Evolutionary conservation across 2,329 filamentous ascomycete species (phyloP).

Genomic region (Arthrobotrys entomopaga): DNA sequence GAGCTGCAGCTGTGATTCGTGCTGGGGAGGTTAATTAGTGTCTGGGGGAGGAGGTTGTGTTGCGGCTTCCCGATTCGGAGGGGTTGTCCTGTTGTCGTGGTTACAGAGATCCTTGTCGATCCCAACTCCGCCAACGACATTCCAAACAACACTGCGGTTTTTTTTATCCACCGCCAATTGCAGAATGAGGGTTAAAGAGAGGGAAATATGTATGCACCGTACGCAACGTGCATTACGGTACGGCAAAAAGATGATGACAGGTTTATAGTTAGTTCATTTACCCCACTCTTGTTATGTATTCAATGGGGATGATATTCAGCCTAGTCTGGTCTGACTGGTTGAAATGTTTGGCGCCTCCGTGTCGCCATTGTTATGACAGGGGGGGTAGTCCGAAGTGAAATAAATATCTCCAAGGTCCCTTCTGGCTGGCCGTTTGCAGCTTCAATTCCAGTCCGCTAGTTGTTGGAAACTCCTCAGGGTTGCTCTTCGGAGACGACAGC

Average conservation of each 20-base stretch:
- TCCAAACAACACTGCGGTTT: conserved; percentile 28
- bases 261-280: background rate
- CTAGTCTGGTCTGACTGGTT: too few species aligned
- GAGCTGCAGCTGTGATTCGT: conserved; percentile 44
- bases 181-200: too few species aligned
- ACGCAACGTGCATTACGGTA: too few species aligned
- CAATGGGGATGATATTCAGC: background rate
- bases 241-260: background rate
- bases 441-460: conserved; percentile 32
- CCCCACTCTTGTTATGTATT: conserved; percentile 21
- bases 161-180: background rate
- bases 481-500: conserved; percentile 25
- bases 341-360: conserved; percentile 38
- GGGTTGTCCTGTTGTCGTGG: conserved; percentile 30
- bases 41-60: conserved; percentile 24
- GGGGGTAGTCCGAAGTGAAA: conserved; percentile 15
- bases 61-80: conserved; percentile 30
- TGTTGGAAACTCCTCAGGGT: conserved; percentile 34
- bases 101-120: conserved; percentile 10
- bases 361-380: conserved; percentile 47
- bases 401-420: conserved; percentile 42
- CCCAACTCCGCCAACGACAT: conserved; percentile 40
- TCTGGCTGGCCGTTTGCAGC: conserved; percentile 30
- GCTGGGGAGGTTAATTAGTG: too few species aligned
- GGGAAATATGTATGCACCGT: too few species aligned